Base-by-base conservation (phyloP, 2,329 filamentous ascomycete genomes). In the Xylaria hypoxylon region DNA sequence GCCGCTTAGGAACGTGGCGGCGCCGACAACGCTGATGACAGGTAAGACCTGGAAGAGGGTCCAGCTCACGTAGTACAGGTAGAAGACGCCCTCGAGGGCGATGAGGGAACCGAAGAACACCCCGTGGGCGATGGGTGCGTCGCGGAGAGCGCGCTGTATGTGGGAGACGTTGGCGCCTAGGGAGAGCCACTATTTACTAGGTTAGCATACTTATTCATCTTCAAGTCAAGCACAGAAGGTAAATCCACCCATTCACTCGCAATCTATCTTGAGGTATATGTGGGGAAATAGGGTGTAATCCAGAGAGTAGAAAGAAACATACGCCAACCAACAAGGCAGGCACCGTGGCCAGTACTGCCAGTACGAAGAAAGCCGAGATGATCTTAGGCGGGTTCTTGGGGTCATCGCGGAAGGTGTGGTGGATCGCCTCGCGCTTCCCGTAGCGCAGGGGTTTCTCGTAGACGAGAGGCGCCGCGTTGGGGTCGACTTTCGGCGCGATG, bases 1-100 rank as follows among this genome's bases (percentile, higher is more conserved):
- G 63, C 96, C 96, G 77, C 93, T 97, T 69, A 98, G 80, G 77
- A 97, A 93, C 11, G 92, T 88, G 61, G 94, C 87, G 28, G 86
- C 80, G 17, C 90, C 89, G 33, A 96, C 87, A 48, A 89, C 81
- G 38, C 84, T 84, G 60, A 91, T 89, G 28, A 89, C 89, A 4
- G 94, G 94, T 56, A 99, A 84, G 15, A 89, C 89, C 83, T 97
- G 91, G 85, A 98, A 97, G 51, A 99, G 84, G 76, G 90, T 97
- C 94, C 95, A 97, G 76, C 83, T 88, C 59, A 87, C 91, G 81
- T 98, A 98, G 86, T 99, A 99, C 71, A 97, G 82, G 83, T 96
- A 95, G 82, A 99, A 97, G 63, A 97, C 89, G 17, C 87, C 92
- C 80, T 99, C 96, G 84, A 99, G 92, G 24, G 90, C 89, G 44